phyloP scores from a whole-genome alignment of 164 flowering plant genomes.

The Chimonanthus salicifolius region DNA sequence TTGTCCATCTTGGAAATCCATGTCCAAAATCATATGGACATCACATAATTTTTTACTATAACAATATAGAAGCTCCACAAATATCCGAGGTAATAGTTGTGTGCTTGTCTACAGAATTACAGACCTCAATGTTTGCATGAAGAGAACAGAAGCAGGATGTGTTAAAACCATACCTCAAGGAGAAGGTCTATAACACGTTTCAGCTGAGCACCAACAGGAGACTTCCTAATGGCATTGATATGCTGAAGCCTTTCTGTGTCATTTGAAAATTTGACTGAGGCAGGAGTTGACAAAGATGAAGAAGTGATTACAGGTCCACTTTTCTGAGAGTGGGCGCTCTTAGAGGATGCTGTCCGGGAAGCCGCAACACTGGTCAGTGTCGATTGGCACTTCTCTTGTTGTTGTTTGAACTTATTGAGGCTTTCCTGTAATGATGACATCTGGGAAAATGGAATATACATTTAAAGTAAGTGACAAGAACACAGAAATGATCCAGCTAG shows the following conservation, averaged over 20 bases:
- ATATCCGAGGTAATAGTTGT: no score
- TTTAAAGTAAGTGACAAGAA: not conserved
- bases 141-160: not conserved
- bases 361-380: constrained; percentile 35
- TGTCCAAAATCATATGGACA: no score
- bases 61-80: no score
- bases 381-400: constrained; percentile 60
- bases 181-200: constrained; percentile 65
- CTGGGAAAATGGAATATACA: not conserved
- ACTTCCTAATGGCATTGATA: constrained; percentile 52
- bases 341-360: constrained; percentile 36
- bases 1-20: no score
- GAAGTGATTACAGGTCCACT: constrained; percentile 18
- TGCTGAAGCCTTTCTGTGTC: constrained; percentile 36
- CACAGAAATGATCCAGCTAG: not conserved
- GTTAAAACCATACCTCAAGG: constrained; percentile 33
- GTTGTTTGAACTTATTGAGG: constrained; percentile 48
- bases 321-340: constrained; percentile 18
- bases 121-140: not conserved
- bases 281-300: constrained; percentile 22
- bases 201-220: constrained; percentile 66
- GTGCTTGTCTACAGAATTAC: not conserved
- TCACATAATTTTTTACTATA: no score
- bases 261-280: constrained; percentile 38
- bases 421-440: constrained; percentile 33